Percentiles rank a stretch among this genome's conserved stretches.
Evolutionary conservation across 2,329 filamentous ascomycete species (phyloP).

Genomic region (Colletotrichum liaoningense): DNA sequence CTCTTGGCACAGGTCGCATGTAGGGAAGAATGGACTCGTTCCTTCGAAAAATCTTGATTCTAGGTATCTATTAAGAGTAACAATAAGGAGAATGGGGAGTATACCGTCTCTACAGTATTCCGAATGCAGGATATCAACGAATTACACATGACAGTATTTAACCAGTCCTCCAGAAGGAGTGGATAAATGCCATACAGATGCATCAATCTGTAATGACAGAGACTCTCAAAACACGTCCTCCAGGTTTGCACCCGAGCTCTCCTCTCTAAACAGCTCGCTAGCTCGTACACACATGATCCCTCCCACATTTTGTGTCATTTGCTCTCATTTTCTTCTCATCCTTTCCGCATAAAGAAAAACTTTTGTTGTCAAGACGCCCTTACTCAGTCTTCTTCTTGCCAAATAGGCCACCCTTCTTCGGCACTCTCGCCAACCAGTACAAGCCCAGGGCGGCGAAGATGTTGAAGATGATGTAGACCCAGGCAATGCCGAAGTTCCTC

Average conservation of each 20-base stretch:
- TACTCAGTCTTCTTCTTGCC: constrained; percentile 48
- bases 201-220: neutral
- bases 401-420: constrained; percentile 49
- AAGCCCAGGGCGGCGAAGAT: constrained; percentile 64
- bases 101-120: neutral
- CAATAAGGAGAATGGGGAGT: neutral
- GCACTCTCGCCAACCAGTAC: constrained; percentile 66
- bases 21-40: neutral
- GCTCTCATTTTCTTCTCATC: neutral
- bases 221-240: neutral
- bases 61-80: constrained; percentile 15
- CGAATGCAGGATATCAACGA: neutral
- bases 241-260: constrained; percentile 24
- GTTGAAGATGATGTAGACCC: constrained; percentile 70
- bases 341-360: neutral
- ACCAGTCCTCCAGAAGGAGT: neutral
- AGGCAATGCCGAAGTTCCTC: constrained; percentile 76
- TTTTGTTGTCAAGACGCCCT: neutral
- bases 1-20: too few species aligned
- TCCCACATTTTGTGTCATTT: neutral
- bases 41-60: neutral
- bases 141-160: neutral
- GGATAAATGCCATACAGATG: neutral
- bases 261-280: constrained; percentile 25
- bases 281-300: neutral